Base-by-base conservation (phyloP, 2,329 filamentous ascomycete genomes). In the Aspergillus bombycis region DNA sequence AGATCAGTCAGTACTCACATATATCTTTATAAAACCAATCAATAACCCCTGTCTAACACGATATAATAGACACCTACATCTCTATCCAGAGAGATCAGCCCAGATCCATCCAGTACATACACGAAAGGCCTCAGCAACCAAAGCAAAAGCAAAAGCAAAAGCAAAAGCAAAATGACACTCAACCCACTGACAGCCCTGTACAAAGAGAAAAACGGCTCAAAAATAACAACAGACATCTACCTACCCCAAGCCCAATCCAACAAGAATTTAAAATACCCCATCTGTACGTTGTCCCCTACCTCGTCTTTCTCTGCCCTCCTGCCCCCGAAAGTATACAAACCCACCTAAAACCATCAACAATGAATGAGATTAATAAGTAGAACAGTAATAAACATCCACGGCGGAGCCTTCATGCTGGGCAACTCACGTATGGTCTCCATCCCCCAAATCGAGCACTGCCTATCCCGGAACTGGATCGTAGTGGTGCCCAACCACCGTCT, bases 351-450 rank as follows among this genome's bases (percentile, higher is more conserved):
- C 14, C 34, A 36, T 16, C 34, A 36, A 16, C 5, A 36, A 36
- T 36, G 34, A 36, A 16, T 36, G 5, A 36, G 16, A 36, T 14
- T 36, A 16, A 36, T 36, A 36, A 16, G 23, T 41, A 4, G 19
- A 52, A 4, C 34, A 21, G 79, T 80, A 52, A 80, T 81, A 63
- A 70, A 78, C 60, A 80, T 81, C 57, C 79, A 81, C 69, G 79
- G 79, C 52, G 79, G 79, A n/a, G 79, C 77, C 26, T 81, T 80
- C 68, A 80, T 80, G 76, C 76, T 81, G 30, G 78, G 78, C 11
- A 72, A 75, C 30, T 78, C 76, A 2, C 66, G 72, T 21, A 77
- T 80, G 74, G 74, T 81, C 62, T 80, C 79, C 46, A 67, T 71
- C 21, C 70, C 78, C 43, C 79, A 81, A 57, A 68, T 80, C 16